These are phyloP conservation scores for Erigeron canadensis DNA, from an alignment of 129 eudicot species.

Conservation along the genomic window DNA sequence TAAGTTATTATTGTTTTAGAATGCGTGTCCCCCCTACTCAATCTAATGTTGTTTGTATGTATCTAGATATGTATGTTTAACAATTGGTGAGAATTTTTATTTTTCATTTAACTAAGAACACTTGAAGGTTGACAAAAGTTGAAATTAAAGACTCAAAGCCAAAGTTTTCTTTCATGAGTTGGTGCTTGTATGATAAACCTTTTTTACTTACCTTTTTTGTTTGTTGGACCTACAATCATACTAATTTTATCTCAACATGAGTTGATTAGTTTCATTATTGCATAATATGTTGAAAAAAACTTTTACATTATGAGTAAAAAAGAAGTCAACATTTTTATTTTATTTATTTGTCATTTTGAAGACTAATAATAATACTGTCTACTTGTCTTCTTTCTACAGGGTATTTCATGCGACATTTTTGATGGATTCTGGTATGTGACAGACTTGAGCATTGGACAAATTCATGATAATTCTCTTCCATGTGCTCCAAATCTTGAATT, in stretches of 20 bases:
- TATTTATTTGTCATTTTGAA: constrained; percentile 14
- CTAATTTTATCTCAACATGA: not conserved
- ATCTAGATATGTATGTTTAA: not conserved
- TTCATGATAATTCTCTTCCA: constrained; percentile 71
- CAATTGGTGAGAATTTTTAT: not conserved
- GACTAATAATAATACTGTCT: not conserved
- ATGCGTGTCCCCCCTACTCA: not conserved
- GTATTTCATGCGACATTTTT: constrained; percentile 77
- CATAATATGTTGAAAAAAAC: constrained; percentile 15
- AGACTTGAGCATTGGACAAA: constrained; percentile 59
- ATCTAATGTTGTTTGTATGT: not conserved
- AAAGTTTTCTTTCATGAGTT: constrained; percentile 12
- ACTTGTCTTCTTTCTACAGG: constrained; percentile 46
- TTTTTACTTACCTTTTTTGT: not conserved
- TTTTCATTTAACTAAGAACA: not conserved
- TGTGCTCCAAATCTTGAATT: constrained; percentile 65
- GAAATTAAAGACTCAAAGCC: not conserved
- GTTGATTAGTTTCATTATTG: constrained; percentile 5
- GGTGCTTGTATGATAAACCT: not conserved
- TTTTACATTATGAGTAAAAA: not conserved
- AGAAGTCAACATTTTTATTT: not conserved
- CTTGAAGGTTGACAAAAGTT: constrained; percentile 8
- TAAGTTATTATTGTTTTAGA: not conserved
- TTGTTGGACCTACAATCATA: constrained; percentile 5
- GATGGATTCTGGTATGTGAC: constrained; percentile 87